These are phyloP conservation scores for Amanita fuliginea DNA, from an alignment of 768 basidiomycete species.

Conservation along the genomic window DNA sequence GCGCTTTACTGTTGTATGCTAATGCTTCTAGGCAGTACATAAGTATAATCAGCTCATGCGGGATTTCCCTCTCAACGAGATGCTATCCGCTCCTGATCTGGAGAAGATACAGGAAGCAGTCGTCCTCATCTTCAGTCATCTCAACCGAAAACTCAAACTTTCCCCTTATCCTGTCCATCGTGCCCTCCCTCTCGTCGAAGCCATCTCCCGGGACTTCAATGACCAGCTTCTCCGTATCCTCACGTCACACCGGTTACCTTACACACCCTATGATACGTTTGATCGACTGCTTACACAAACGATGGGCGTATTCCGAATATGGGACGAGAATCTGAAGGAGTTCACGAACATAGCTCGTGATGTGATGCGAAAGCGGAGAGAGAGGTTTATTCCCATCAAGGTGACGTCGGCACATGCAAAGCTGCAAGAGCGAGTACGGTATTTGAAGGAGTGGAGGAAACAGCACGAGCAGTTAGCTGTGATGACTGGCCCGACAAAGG, in stretches of 20 bases:
- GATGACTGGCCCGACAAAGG: constrained; percentile 94
- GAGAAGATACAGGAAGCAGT: constrained; percentile 91
- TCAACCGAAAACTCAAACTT: constrained; percentile 91
- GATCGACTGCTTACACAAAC: constrained; percentile 74
- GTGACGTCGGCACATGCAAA: constrained; percentile 85
- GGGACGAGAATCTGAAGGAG: constrained; percentile 88
- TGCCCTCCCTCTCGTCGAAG: constrained; percentile 93
- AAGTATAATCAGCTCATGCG: constrained; percentile 99
- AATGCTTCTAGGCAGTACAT: constrained; percentile 47
- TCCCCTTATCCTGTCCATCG: constrained; percentile 96
- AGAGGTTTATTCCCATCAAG: constrained; percentile 96
- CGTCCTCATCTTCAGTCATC: constrained; percentile 78
- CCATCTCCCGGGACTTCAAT: constrained; percentile 96
- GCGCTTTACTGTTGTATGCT: not conserved
- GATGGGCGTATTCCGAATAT: constrained; percentile 69
- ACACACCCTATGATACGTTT: constrained; percentile 91
- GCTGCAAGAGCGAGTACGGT: constrained; percentile 78
- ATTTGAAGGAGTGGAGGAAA: constrained; percentile 87
- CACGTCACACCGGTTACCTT: constrained; percentile 83
- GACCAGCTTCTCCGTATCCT: constrained; percentile 88
- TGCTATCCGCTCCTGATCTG: constrained; percentile 92
- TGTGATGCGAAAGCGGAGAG: constrained; percentile 77
- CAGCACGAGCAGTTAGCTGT: constrained; percentile 96
- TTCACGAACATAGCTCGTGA: constrained; percentile 91
- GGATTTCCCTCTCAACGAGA: constrained; percentile 95